Percentiles rank a stretch among this genome's conserved stretches.
Evolutionary conservation across 148 eudicot genomes (phyloP).

Genomic region (Heliamphora exappendiculata): DNA sequence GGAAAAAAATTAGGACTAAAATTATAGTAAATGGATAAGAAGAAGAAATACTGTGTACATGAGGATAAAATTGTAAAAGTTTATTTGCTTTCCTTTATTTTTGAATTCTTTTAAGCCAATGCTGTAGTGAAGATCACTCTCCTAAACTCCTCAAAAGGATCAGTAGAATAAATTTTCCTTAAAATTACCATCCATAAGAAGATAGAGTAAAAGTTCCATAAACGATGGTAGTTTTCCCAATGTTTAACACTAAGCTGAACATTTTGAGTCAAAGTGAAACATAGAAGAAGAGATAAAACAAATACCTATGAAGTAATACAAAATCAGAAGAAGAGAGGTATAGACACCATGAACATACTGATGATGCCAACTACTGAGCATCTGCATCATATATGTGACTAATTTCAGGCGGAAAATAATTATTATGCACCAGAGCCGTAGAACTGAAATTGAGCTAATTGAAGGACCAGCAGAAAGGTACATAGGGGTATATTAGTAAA

Average conservation of each 20-base stretch:
- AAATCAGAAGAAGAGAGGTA: conserved; percentile 51
- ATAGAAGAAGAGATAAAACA: not conserved
- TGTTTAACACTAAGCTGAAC: not conserved
- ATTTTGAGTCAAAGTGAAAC: not conserved
- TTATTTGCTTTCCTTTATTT: not conserved
- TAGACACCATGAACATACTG: conserved; percentile 25
- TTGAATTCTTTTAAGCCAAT: not conserved
- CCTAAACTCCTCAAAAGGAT: not conserved
- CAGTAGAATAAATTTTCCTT: not conserved
- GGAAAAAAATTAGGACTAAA: too few species aligned
- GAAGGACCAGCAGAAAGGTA: conserved; percentile 11
- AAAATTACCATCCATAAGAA: not conserved
- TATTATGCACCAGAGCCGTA: conserved; percentile 8
- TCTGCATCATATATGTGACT: conserved; percentile 29
- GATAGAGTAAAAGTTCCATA: not conserved
- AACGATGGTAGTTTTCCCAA: not conserved
- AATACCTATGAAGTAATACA: conserved; percentile 78
- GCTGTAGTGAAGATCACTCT: not conserved
- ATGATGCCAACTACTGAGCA: conserved; percentile 63
- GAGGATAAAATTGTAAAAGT: too few species aligned
- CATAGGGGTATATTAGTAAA: conserved; percentile 75
- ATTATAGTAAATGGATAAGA: too few species aligned
- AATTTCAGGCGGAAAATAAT: not conserved
- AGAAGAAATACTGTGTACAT: too few species aligned
- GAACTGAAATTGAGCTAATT: conserved; percentile 3